Conservation (phyloP, 1,284 basidiomycete genomes). For the Ceratobasidium sp. region DNA sequence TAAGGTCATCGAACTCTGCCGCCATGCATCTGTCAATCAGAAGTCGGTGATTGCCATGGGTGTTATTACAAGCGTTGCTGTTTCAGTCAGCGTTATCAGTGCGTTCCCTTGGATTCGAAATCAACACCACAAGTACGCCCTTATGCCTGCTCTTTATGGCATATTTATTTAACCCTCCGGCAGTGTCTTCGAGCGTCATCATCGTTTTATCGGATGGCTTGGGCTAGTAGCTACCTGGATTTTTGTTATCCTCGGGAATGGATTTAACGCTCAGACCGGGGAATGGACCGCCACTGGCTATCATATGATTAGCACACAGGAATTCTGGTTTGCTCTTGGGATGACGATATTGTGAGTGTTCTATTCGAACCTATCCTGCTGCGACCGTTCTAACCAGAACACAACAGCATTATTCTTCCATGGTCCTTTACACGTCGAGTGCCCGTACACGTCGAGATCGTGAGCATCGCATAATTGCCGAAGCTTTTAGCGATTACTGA, state of each 20-base stretch:
- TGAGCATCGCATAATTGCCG: slow-evolving; percentile 57
- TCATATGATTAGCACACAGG: slow-evolving; percentile 73
- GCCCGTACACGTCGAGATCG: slow-evolving; percentile 78
- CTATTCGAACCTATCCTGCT: not conserved
- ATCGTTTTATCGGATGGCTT: slow-evolving; percentile 81
- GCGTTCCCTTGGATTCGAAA: slow-evolving; percentile 81
- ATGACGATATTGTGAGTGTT: slow-evolving; percentile 78
- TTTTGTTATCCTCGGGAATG: slow-evolving; percentile 75
- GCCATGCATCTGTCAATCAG: slow-evolving; percentile 66
- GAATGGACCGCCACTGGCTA: slow-evolving; percentile 69
- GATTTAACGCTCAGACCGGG: slow-evolving; percentile 66
- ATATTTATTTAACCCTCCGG: slow-evolving; percentile 44
- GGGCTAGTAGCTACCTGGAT: slow-evolving; percentile 73
- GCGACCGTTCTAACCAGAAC: slow-evolving; percentile 47
- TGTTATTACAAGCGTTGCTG: slow-evolving; percentile 67
- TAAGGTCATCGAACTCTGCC: slow-evolving; percentile 68
- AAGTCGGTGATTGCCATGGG: slow-evolving; percentile 71
- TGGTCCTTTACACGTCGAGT: slow-evolving; percentile 82
- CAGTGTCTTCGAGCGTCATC: slow-evolving; percentile 79
- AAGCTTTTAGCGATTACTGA: not conserved
- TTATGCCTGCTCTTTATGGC: not conserved
- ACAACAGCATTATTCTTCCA: slow-evolving; percentile 72
- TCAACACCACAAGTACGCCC: slow-evolving; percentile 77
- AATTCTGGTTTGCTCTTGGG: slow-evolving; percentile 78
- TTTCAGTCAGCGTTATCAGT: slow-evolving; percentile 69